These are phyloP conservation scores for Fusarium sp. DNA, from an alignment of 2,329 filamentous ascomycete genomes.

Conservation along the genomic window DNA sequence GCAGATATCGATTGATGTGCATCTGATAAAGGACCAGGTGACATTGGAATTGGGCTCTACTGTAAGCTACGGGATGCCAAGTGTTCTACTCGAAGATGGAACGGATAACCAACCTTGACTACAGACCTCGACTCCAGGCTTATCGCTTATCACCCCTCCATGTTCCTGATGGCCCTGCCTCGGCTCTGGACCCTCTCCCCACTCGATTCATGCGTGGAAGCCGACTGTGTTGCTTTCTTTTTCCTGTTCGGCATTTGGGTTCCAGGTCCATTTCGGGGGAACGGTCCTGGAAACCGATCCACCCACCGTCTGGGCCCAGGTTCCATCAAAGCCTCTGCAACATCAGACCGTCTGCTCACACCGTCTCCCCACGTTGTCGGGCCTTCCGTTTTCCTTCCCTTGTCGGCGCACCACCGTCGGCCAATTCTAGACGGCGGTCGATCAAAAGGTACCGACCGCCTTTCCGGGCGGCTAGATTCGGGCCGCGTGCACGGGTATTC, in stretches of 20 bases:
- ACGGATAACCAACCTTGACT: no score
- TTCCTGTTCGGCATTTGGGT: conserved; percentile 28
- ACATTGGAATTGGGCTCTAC: no score
- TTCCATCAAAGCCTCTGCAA: no score
- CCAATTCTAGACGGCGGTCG: conserved; percentile 27
- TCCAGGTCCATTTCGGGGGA: conserved; percentile 15
- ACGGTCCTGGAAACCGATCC: conserved; percentile 33
- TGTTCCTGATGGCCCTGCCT: conserved; percentile 18
- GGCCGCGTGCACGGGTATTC: conserved; percentile 42
- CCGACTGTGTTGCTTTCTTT: conserved; percentile 21
- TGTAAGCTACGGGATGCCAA: no score
- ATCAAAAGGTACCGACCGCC: conserved; percentile 3
- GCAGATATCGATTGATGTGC: no score
- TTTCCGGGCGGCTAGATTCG: conserved; percentile 45
- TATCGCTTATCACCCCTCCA: conserved; percentile 43
- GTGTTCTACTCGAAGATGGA: no score
- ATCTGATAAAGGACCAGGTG: no score
- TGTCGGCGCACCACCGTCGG: conserved; percentile 22
- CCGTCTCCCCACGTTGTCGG: conserved; percentile 20
- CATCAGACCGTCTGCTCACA: conserved; percentile 19
- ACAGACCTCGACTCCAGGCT: conserved; percentile 10
- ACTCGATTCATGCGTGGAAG: conserved; percentile 7
- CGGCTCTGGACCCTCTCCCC: conserved; percentile 21
- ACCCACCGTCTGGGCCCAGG: conserved; percentile 42
- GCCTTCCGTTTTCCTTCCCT: conserved; percentile 39